Evolutionary conservation across 164 flowering plant species (phyloP), one percentile per base, ranked within the genome.

Genomic region (Saururus chinensis): DNA sequence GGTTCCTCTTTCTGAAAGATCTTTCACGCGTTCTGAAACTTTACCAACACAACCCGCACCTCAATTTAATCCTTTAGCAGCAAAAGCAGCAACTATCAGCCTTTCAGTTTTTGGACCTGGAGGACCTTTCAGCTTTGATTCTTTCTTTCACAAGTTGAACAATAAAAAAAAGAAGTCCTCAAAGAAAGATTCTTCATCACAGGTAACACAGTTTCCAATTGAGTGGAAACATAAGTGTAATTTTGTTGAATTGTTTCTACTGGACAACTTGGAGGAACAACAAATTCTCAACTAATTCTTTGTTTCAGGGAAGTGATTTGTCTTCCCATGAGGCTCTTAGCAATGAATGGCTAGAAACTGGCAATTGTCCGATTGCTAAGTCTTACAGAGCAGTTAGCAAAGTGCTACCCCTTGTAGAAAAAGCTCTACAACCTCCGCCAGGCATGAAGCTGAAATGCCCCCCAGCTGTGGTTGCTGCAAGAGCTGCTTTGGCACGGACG

Each of bases 321-420:
- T 76, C 87, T 17, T 79, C 81, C 14, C 98, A 93, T n/a, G 97
- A 93, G 71, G 82, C 97, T n/a, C 21, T 80, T 75, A 71, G 97
- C 74, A 81, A 83, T 57, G 96, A 93, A 69, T 93, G 99, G 99
- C 71, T 93, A 59, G 75, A 87, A 81, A 81, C 60, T 26, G 99
- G 99, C 25, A 84, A 81, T 60, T 93, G 99, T 59, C 99, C 99
- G 8, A 90, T 93, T 30, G 97, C 99, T 30, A 93, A 91, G 77
- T 95, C 99, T 41, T 95, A 80, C 65, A 74, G 87, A 23, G 96
- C 97, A 10, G 95, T 95, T n/a, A 81, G 95, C 64, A 20, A 65
- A 22, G 93, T 88, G 16, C 65, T 91, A 40, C 99, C 99, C 0
- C 82, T 91, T 26, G 93, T 95, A 20, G 97, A 95, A 19, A 85